Evolutionary conservation across 176 grass and related monocot genomes (phyloP).

Genomic region (Carex parvula): DNA sequence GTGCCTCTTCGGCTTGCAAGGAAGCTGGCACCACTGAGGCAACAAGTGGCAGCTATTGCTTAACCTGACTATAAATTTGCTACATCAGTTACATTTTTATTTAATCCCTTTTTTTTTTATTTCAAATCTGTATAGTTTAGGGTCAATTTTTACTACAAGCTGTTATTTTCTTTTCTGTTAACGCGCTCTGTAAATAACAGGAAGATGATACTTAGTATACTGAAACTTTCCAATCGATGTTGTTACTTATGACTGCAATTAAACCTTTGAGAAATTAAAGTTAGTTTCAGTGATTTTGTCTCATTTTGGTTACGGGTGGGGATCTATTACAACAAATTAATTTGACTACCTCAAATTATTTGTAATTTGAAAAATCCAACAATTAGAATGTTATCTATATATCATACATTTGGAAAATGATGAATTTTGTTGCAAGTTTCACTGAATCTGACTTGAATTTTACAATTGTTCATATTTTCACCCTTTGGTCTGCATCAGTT

Average conservation of each 20-base stretch:
- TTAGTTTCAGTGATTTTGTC: neutral
- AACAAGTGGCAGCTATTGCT: conserved; percentile 44
- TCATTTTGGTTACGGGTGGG: neutral
- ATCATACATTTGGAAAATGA: neutral
- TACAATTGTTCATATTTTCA: no score
- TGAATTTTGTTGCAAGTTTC: no score
- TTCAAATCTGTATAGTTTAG: conserved; percentile 8
- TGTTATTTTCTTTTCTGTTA: neutral
- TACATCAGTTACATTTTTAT: neutral
- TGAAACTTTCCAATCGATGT: neutral
- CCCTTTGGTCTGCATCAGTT: no score
- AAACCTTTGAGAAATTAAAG: neutral
- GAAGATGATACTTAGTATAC: neutral
- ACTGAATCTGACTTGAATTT: no score
- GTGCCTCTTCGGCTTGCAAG: conserved; percentile 91
- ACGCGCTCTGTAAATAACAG: conserved; percentile 6
- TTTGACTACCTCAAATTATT: neutral
- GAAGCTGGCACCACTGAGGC: conserved; percentile 68
- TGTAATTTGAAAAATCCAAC: neutral
- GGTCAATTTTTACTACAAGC: neutral
- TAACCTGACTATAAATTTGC: conserved; percentile 29
- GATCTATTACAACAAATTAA: neutral
- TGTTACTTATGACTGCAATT: neutral
- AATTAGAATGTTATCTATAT: neutral
- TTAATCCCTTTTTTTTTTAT: no score